Percentiles rank a stretch among this genome's conserved stretches.
Evolutionary conservation across 805 yeast species (phyloP).

Genomic region (Pichia phayaonensis): DNA sequence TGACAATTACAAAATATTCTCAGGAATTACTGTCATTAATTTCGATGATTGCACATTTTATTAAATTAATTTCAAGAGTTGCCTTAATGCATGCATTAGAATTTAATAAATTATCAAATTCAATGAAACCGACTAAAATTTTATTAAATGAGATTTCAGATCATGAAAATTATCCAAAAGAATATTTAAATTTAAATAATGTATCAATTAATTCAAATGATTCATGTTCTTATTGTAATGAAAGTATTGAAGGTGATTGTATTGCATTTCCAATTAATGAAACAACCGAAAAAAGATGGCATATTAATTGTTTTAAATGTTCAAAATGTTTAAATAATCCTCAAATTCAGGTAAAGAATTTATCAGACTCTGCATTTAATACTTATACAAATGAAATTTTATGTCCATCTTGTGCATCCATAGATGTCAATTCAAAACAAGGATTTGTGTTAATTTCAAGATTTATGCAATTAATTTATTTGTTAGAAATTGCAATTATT

Average conservation of each 20-base stretch:
- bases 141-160: constrained; percentile 49
- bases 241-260: constrained; percentile 83
- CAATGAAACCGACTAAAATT: constrained; percentile 53
- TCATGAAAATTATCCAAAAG: constrained; percentile 34
- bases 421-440: constrained; percentile 38
- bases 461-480: constrained; percentile 64
- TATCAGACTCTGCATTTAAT: constrained; percentile 41
- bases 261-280: constrained; percentile 35
- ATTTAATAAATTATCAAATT: constrained; percentile 47
- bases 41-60: constrained; percentile 86
- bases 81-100: constrained; percentile 75
- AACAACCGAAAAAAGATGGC: constrained; percentile 63
- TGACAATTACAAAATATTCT: constrained; percentile 36
- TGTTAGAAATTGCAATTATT: constrained; percentile 77
- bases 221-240: constrained; percentile 60
- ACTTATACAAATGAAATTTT: constrained; percentile 31
- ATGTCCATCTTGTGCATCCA: constrained; percentile 58
- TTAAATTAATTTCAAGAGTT: constrained; percentile 74
- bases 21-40: constrained; percentile 72
- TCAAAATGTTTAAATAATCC: constrained; percentile 36
- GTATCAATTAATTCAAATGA: constrained; percentile 64
- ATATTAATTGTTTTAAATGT: constrained; percentile 65
- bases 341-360: constrained; percentile 4
- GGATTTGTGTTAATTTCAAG: constrained; percentile 63
- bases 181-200: constrained; percentile 22